Conservation (phyloP, 169 alveolate genomes). For the Plasmodium inui region DNA sequence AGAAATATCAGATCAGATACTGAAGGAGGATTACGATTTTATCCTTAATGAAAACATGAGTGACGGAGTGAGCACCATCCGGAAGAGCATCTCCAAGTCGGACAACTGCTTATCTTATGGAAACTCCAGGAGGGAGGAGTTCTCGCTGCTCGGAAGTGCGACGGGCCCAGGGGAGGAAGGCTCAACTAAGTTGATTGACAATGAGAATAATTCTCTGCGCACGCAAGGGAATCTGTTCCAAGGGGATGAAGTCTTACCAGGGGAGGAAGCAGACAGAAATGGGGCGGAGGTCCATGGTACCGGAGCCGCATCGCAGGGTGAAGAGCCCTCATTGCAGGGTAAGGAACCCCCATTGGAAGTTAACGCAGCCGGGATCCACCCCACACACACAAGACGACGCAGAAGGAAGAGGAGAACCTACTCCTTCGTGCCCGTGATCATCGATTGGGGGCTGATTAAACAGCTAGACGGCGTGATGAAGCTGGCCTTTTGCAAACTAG, state of each 20-base stretch:
- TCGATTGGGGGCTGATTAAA: slow-evolving; percentile 90
- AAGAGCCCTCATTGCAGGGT: neutral
- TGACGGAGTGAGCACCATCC: neutral
- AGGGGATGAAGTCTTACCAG: neutral
- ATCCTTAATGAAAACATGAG: slow-evolving; percentile 37
- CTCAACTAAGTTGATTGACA: neutral
- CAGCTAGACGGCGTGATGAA: slow-evolving; percentile 81
- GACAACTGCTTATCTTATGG: slow-evolving; percentile 16
- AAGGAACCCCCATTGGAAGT: neutral
- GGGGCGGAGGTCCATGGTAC: neutral
- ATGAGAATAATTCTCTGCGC: neutral
- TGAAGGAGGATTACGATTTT: slow-evolving; percentile 20
- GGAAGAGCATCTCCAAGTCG: slow-evolving; percentile 18
- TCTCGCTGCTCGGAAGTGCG: neutral
- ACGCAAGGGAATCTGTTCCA: neutral
- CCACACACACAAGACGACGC: neutral
- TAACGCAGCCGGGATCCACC: neutral
- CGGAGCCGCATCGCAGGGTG: neutral
- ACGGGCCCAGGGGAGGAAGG: neutral
- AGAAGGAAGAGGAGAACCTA: neutral
- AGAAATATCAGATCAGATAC: slow-evolving; percentile 2
- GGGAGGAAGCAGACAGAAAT: neutral
- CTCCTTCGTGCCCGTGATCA: slow-evolving; percentile 81
- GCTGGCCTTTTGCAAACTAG: slow-evolving; percentile 86
- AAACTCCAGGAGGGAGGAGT: neutral